Base-by-base conservation (phyloP, 1,139 yeast species). In the Yamadazyma atmosphaerica region DNA sequence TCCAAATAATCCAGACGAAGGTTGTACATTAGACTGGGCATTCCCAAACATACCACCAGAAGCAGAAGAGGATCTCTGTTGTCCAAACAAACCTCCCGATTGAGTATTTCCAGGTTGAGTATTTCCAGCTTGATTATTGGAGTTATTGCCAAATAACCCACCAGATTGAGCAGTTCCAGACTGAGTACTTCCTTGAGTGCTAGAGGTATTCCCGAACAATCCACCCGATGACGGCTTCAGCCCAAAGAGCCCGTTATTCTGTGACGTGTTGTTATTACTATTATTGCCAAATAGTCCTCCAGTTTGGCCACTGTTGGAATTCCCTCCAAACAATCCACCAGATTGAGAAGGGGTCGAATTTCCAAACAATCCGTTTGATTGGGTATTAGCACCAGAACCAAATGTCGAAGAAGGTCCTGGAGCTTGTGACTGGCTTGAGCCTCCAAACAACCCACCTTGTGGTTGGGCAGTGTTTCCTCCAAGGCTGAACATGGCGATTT, bases 371-470 rank as follows among this genome's bases (percentile, higher is more conserved):
- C 27, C 27, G 5, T 11, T 11, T 24, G 27, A 12, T 11, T 24
- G 12, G 12, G 27, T 24, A 12, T 24, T 24, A 9, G 22, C 22
- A 19, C 22, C 22, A 19, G 22, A 19, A 21, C n/a, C n/a, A n/a
- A n/a, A n/a, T n/a, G n/a, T n/a, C n/a, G n/a, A n/a, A n/a, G n/a
- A n/a, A n/a, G n/a, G n/a, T n/a, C n/a, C n/a, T n/a, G n/a, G n/a
- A n/a, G n/a, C n/a, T n/a, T n/a, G n/a, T n/a, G n/a, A n/a, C n/a
- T n/a, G n/a, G n/a, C n/a, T n/a, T n/a, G n/a, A n/a, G n/a, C n/a
- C n/a, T n/a, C 47, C 65, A 50, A 60, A 60, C 18, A 56, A 39
- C 3, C 60, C 64, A 17, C 55, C 50, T 22, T 38, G 18, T 19
- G 37, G 31, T 9, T 27, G 17, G 29, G 14, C 34, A 10, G 35